A percentile compares a stretch with the other conserved stretches of the same genome.
Evolutionary conservation across 371 early-diverging fungal species (phyloP).

Genomic region (Lichtheimia hyalospora): DNA sequence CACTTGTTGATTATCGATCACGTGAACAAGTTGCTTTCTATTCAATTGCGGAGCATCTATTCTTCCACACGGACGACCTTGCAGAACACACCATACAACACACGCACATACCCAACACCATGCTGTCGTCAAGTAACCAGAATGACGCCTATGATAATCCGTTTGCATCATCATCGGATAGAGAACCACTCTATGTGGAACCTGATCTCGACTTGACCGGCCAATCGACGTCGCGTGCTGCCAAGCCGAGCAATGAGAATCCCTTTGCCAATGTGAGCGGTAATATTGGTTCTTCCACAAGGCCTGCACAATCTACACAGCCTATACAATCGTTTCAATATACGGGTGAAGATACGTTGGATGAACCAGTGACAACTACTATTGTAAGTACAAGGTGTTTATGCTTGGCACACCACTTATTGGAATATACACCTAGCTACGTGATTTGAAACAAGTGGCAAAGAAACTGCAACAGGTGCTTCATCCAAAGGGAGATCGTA

Average conservation of each 20-base stretch:
- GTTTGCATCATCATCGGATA: slow-evolving; percentile 16
- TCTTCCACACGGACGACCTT: no score
- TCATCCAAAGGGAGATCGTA: slow-evolving; percentile 62
- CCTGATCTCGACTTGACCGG: slow-evolving; percentile 31
- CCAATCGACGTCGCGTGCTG: slow-evolving; percentile 21
- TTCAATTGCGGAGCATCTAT: no score
- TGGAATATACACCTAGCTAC: slow-evolving; percentile 47
- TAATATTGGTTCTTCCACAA: slow-evolving; percentile 18
- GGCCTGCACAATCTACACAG: slow-evolving; percentile 4
- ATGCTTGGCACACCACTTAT: no score
- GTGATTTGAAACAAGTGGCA: slow-evolving; percentile 76
- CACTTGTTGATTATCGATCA: no score
- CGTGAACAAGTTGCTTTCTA: no score
- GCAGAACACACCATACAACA: no score
- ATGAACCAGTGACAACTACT: slow-evolving; percentile 89
- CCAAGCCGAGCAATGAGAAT: slow-evolving; percentile 12
- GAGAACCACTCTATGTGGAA: slow-evolving; percentile 19
- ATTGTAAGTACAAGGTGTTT: slow-evolving; percentile 49
- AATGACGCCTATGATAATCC: slow-evolving; percentile 19
- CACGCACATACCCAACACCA: not conserved
- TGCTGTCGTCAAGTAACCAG: slow-evolving; percentile 18
- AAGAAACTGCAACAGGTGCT: slow-evolving; percentile 76
- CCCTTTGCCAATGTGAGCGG: slow-evolving; percentile 24
- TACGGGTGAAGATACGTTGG: slow-evolving; percentile 74
- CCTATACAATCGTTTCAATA: slow-evolving; percentile 4